A percentile compares a stretch with the other conserved stretches of the same genome.
These are phyloP conservation scores for Exophiala phaeomuriformis DNA, from an alignment of 2,329 filamentous ascomycete species.

Conservation along the genomic window DNA sequence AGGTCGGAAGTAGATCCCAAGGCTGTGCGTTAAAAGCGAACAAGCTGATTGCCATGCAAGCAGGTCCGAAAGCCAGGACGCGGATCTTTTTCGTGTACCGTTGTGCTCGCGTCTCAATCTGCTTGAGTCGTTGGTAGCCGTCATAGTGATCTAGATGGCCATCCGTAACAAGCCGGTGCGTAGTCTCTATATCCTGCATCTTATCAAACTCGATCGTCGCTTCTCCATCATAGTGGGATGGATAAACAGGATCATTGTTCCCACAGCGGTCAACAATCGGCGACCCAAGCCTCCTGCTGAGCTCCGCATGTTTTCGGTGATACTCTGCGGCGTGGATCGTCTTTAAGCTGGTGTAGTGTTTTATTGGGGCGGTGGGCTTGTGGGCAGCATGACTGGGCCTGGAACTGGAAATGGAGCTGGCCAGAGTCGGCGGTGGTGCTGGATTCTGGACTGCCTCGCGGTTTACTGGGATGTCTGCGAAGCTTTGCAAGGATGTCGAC, in stretches of 20 bases:
- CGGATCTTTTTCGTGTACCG: conserved; percentile 48
- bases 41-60: conserved; percentile 66
- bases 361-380: too few relatives aligned
- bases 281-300: not conserved
- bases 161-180: conserved; percentile 44
- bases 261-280: not conserved
- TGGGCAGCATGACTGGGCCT: not conserved
- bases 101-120: conserved; percentile 50
- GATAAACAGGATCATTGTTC: not conserved
- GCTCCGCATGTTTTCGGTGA: not conserved
- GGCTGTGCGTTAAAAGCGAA: conserved; percentile 71
- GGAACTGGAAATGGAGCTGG: not conserved
- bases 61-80: conserved; percentile 65
- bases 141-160: conserved; percentile 41
- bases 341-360: too few relatives aligned
- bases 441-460: not conserved
- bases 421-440: not conserved
- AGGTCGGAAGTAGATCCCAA: conserved; percentile 70
- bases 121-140: conserved; percentile 37
- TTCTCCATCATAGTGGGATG: not conserved
- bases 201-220: conserved; percentile 37
- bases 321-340: not conserved
- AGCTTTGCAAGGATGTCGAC: not conserved
- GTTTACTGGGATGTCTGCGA: not conserved
- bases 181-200: conserved; percentile 38